A percentile compares a stretch with the other conserved stretches of the same genome.
Conservation (phyloP, 2,329 filamentous ascomycete species). For the Geosmithia putterillii region DNA sequence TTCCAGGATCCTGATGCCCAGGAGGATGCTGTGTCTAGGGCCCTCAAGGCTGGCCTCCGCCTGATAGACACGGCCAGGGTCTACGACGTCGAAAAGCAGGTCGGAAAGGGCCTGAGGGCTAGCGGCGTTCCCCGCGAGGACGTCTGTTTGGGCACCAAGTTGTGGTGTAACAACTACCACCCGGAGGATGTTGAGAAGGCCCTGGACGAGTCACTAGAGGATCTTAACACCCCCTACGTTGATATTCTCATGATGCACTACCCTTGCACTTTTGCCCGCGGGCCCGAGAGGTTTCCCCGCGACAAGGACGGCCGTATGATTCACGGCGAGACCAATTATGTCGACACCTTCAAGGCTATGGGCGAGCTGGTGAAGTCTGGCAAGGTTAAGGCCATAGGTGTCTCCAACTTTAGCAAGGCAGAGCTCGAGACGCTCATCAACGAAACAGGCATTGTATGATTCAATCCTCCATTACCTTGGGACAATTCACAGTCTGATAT, state of each 20-base stretch:
- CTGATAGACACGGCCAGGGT: slow-evolving; percentile 30
- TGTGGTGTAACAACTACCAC: slow-evolving; percentile 11
- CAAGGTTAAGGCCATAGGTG: slow-evolving; percentile 31
- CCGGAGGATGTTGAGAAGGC: slow-evolving; percentile 25
- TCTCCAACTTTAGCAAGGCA: slow-evolving; percentile 34
- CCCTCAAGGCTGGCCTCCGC: slow-evolving; percentile 24
- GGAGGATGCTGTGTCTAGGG: slow-evolving; percentile 10
- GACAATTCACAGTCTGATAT: too few relatives aligned
- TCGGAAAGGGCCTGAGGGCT: slow-evolving; percentile 25
- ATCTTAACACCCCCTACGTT: slow-evolving; percentile 35
- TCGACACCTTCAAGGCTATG: slow-evolving; percentile 25
- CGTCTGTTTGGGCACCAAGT: slow-evolving; percentile 44
- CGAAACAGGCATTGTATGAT: too few relatives aligned
- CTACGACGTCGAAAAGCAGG: slow-evolving; percentile 25
- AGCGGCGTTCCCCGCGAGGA: slow-evolving; percentile 23
- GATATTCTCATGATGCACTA: slow-evolving; percentile 35
- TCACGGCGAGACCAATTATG: too few relatives aligned
- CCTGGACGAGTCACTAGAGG: slow-evolving; percentile 31
- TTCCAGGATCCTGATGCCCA: slow-evolving; percentile 60
- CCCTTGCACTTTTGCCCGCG: background rate
- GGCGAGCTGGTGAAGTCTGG: slow-evolving; percentile 23
- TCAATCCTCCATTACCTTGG: too few relatives aligned
- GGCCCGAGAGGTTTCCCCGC: background rate
- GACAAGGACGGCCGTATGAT: too few relatives aligned
- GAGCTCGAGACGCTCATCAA: slow-evolving; percentile 27